A percentile compares a stretch with the other conserved stretches of the same genome.
phyloP scores from a whole-genome alignment of 805 yeast genomes.

The Candida manassasensis region DNA sequence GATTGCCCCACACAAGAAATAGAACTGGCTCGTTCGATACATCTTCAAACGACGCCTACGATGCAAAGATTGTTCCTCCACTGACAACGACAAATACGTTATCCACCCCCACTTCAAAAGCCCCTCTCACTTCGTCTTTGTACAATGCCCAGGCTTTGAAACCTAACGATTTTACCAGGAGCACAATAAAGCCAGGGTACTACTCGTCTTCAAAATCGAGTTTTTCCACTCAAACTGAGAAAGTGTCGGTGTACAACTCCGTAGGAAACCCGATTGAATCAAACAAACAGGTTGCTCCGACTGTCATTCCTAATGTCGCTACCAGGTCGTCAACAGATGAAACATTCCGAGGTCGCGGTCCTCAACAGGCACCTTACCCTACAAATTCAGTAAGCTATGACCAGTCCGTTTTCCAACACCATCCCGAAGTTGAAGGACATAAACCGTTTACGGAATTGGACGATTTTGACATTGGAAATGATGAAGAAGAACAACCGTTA shows the following conservation, averaged over 20 bases:
- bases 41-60: not conserved
- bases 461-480: constrained; percentile 15
- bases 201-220: constrained; percentile 10
- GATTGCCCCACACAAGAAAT: constrained; percentile 2
- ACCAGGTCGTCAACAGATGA: constrained; percentile 21
- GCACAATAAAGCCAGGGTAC: constrained; percentile 9
- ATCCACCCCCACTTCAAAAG: constrained; percentile 7
- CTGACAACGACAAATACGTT: constrained; percentile 2
- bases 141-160: constrained; percentile 30
- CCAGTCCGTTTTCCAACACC: constrained; percentile 36
- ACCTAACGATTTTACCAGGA: constrained; percentile 30
- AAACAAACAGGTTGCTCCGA: constrained; percentile 30
- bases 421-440: constrained; percentile 43
- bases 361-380: constrained; percentile 21
- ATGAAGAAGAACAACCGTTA: constrained; percentile 2
- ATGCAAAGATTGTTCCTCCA: not conserved
- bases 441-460: constrained; percentile 40
- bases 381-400: constrained; percentile 12
- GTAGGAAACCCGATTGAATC: constrained; percentile 31
- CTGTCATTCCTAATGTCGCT: constrained; percentile 21
- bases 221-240: constrained; percentile 13
- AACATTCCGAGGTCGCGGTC: constrained; percentile 6
- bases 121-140: constrained; percentile 17
- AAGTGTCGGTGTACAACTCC: constrained; percentile 24
- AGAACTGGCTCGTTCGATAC: not conserved